phyloP scores from a whole-genome alignment of 2,329 filamentous ascomycete species.

The Pezicula rhizophila region DNA sequence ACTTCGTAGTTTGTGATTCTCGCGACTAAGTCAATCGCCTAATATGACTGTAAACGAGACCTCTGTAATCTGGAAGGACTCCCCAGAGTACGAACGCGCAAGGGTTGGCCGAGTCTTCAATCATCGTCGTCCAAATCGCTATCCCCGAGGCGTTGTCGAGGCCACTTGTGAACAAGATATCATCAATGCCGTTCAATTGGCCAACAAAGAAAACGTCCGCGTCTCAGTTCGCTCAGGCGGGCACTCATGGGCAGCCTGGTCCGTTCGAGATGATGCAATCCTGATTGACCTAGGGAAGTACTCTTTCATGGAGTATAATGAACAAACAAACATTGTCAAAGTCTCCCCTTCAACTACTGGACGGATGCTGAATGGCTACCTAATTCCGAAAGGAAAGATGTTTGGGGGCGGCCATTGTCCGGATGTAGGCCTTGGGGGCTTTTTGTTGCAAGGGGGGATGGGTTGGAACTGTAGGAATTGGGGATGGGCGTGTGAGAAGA shows the following conservation, averaged over 20 bases:
- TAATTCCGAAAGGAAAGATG: slow-evolving; percentile 35
- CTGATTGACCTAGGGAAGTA: slow-evolving; percentile 34
- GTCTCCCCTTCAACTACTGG: slow-evolving; percentile 45
- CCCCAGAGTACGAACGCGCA: slow-evolving; percentile 29
- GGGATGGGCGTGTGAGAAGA: slow-evolving; percentile 43
- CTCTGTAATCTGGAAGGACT: slow-evolving; percentile 6
- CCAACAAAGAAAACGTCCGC: slow-evolving; percentile 27
- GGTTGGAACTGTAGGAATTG: slow-evolving; percentile 53
- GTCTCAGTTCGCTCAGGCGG: slow-evolving; percentile 43
- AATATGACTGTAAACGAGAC: slow-evolving; percentile 1
- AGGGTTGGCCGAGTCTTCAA: slow-evolving; percentile 40
- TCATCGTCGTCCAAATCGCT: slow-evolving; percentile 31
- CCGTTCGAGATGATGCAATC: slow-evolving; percentile 40
- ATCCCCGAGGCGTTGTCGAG: slow-evolving; percentile 35
- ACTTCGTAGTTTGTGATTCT: no score
- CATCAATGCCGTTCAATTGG: slow-evolving; percentile 31
- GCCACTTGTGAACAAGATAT: slow-evolving; percentile 31
- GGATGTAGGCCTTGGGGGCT: slow-evolving; percentile 50
- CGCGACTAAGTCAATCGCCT: not conserved
- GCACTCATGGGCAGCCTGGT: slow-evolving; percentile 44
- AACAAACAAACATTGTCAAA: slow-evolving; percentile 30
- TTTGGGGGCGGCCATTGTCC: slow-evolving; percentile 51
- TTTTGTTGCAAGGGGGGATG: slow-evolving; percentile 51
- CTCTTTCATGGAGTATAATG: slow-evolving; percentile 34
- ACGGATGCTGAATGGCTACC: slow-evolving; percentile 32